A percentile compares a stretch with the other conserved stretches of the same genome.
Evolutionary conservation across 2,329 filamentous ascomycete genomes (phyloP).

Genomic region (Talaromyces sp.): DNA sequence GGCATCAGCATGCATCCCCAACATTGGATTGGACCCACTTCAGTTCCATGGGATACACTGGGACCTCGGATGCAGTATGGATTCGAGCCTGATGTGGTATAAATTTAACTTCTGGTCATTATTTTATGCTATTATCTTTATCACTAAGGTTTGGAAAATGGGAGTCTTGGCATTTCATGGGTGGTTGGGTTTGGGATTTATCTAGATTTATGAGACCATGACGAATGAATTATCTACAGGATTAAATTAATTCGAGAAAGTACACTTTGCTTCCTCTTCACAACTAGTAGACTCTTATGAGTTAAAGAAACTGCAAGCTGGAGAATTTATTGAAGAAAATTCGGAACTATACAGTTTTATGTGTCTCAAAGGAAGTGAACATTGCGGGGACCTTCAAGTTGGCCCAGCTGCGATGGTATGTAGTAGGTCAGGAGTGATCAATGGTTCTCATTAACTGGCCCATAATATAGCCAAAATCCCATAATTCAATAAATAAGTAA

Average conservation of each 20-base stretch:
- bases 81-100: slow-evolving; percentile 13
- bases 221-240: slow-evolving; percentile 1
- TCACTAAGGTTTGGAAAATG: neutral
- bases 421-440: no score
- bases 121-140: neutral
- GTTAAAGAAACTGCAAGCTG: no score
- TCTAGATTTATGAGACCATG: slow-evolving; percentile 15
- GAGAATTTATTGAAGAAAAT: no score
- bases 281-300: no score
- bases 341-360: no score
- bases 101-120: neutral
- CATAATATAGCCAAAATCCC: no score
- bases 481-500: no score
- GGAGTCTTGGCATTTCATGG: neutral
- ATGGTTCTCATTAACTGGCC: no score
- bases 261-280: no score
- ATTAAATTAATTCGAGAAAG: neutral
- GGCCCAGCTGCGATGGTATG: no score
- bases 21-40: slow-evolving; percentile 36
- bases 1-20: slow-evolving; percentile 34
- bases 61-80: slow-evolving; percentile 16
- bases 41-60: slow-evolving; percentile 32
- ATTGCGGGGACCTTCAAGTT: no score
- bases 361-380: no score
- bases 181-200: neutral